A percentile compares a stretch with the other conserved stretches of the same genome.
Conservation (phyloP, 257 asterid species). For the Forsythia suspensa region DNA sequence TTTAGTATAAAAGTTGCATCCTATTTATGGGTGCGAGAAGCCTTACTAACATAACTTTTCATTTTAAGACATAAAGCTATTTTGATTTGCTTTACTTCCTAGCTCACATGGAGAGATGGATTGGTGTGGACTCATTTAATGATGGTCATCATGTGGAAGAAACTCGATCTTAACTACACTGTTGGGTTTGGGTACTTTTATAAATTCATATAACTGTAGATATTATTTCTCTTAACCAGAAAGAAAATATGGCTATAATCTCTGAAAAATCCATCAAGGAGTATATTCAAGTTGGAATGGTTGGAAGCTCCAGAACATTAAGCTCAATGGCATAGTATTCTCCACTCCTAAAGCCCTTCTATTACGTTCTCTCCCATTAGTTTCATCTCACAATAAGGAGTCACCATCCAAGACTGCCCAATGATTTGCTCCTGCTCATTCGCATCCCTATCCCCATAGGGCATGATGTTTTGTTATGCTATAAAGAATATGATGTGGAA, state of each 20-base stretch:
- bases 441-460: neutral
- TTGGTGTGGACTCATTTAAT: neutral
- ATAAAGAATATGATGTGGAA: neutral
- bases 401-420: neutral
- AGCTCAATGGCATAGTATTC: neutral
- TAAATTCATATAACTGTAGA: neutral
- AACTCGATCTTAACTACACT: neutral
- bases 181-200: neutral
- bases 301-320: neutral
- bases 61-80: neutral
- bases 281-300: neutral
- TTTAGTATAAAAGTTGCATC: neutral
- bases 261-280: neutral
- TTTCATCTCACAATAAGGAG: neutral
- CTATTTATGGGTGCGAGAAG: neutral
- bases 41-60: neutral
- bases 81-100: neutral
- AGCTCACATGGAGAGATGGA: neutral
- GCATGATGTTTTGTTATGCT: too few relatives aligned
- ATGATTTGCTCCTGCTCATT: neutral
- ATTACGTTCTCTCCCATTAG: neutral
- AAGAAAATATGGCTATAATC: neutral
- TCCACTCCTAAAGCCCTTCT: neutral
- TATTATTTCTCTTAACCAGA: neutral
- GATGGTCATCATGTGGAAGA: neutral